Base-by-base conservation (phyloP, 148 eudicot genomes). In the Rhododendron griersonianum region DNA sequence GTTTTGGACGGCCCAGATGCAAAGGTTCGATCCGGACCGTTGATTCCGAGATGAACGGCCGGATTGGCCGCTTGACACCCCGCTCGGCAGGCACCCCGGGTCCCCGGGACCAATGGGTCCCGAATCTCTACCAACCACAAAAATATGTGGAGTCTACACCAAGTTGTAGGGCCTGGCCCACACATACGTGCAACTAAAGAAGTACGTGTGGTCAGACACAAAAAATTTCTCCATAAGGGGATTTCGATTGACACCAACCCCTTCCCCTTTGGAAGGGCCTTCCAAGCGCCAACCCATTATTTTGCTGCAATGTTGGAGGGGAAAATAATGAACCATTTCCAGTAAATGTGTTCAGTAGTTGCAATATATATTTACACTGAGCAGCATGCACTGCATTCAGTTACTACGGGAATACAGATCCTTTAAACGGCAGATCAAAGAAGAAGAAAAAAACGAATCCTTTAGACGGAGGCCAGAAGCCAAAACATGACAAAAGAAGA, bases 401-500 rank as follows among this genome's bases (percentile, higher is more conserved):
- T 98, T 28, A 92, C 96, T 7, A 94, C 93, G 11, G 98, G 93
- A 35, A 92, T 19, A 59, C 3, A 15, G 35, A 81, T 63, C 18
- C 14, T 82, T 89, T 55, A 55, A 55, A 55, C 19, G 61, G 7
- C 5, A 15, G 21, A 55, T 15, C 61, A 55, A 48, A 7, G 2
- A 47, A 3, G 3, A 50, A 11, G 1, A 16, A 55, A 1, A 16
- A 3, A 55, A 0, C 1, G 14, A 53, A 55, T 16, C 61, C 61
- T 55, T 55, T 55, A 55, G 15, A 85, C 48, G 5, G 92, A 88
- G 11, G 90, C 92, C 41, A 89, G 80, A 78, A 91, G 86, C 90
- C 90, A 92, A 88, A 92, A 89, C 94, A 89, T 87, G 83, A 92
- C 84, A 51, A 84, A 81, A 45, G 91, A 92, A 83, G 94, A 88